A percentile compares a stretch with the other conserved stretches of the same genome.
Evolutionary conservation across 2,329 filamentous ascomycete genomes (phyloP).

Genomic region (Aspergillus sp.): DNA sequence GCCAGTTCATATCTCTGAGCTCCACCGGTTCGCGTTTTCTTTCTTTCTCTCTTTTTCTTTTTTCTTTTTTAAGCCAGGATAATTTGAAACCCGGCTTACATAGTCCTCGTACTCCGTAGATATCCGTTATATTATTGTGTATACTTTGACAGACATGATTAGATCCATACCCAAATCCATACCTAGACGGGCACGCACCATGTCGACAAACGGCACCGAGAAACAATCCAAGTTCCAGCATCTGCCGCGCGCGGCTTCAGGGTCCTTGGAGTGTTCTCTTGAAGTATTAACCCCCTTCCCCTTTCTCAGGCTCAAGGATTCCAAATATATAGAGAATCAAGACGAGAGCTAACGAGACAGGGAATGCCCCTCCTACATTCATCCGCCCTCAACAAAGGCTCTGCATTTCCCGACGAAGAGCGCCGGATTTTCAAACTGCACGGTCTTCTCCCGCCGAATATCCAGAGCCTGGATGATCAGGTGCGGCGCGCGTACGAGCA

Average conservation of each 20-base stretch:
- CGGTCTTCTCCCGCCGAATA: slow-evolving; percentile 62
- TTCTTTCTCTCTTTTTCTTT: neutral
- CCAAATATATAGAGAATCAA: neutral
- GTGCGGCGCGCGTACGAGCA: slow-evolving; percentile 71
- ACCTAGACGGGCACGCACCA: neutral
- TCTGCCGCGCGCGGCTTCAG: slow-evolving; percentile 23
- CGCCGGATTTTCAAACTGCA: slow-evolving; percentile 61
- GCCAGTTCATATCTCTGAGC: neutral
- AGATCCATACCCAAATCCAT: neutral
- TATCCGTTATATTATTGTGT: too few relatives aligned
- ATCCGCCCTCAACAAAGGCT: slow-evolving; percentile 73
- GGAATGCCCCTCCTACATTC: slow-evolving; percentile 54
- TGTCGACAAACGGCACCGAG: neutral
- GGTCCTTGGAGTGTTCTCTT: slow-evolving; percentile 23
- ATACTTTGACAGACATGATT: too few relatives aligned
- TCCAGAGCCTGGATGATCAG: slow-evolving; percentile 71
- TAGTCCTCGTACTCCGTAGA: too few relatives aligned
- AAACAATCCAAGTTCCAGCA: slow-evolving; percentile 19
- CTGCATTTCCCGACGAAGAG: slow-evolving; percentile 64
- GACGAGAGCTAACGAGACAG: slow-evolving; percentile 3
- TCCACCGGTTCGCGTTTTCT: neutral
- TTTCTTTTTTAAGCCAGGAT: neutral
- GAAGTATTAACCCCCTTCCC: slow-evolving; percentile 11
- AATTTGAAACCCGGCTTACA: neutral
- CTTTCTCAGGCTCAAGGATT: neutral